Evolutionary conservation across 2,329 filamentous ascomycete genomes (phyloP), one percentile per base, ranked within the genome.

Genomic region (Colletotrichum tanaceti): DNA sequence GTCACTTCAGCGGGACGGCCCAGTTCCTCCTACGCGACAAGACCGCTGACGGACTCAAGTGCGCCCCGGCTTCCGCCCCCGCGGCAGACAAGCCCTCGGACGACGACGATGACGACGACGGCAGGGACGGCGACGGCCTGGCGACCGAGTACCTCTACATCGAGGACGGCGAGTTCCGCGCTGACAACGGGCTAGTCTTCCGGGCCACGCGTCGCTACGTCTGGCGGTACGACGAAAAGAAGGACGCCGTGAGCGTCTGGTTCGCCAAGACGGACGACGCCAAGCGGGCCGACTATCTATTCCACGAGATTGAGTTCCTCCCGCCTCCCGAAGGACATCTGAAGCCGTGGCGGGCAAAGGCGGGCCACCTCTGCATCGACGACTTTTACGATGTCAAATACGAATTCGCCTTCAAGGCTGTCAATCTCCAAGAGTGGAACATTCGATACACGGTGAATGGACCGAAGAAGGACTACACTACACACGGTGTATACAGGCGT

Each of bases 351-450:
- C 78, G 81, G 49, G 91, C 91, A 0, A 88, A 84, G 72, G 89
- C 90, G 0, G 86, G 88, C 14, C 91, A 94, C 76, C 79, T 93
- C 22, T 94, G 92, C 75, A 84, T 89, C 24, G 84, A 91, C 32
- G 91, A 94, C 74, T 88, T 88, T 71, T 94, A 94, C 74, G 84
- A 91, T 64, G 90, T 91, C 47, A 81, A 83, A 52, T 93, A 93
- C 76, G 84, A 88, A 70, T 94, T 94, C 77, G 78, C 77, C 10
- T 91, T 90, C 72, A 76, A 82, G 55, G 87, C 86, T 14, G 81
- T 90, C 1, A 85, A 85, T 50, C 73, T 93, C 71, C 75, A 76
- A 60, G 77, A 82, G 32, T 93, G 90, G 87, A 84, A 78, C 38
- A 81, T 91, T 52, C 85, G 81, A 60, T 93, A 93, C 73, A 84